Base-by-base conservation (phyloP, 2,329 filamentous ascomycete genomes). In the Arthroderma uncinatum region DNA sequence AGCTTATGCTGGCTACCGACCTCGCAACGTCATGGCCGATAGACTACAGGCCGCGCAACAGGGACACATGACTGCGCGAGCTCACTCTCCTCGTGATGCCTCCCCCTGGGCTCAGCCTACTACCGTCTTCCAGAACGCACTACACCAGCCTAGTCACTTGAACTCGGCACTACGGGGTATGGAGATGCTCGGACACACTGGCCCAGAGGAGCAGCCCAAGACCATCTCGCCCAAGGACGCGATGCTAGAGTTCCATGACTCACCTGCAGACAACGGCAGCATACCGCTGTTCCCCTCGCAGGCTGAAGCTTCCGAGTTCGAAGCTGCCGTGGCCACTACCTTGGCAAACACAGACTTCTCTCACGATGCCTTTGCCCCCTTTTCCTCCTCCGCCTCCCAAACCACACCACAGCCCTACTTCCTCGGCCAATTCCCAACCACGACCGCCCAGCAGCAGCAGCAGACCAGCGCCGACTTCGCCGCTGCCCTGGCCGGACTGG, bases 191-290 rank as follows among this genome's bases (percentile, higher is more conserved):
- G 37, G 40, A 23, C 48, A 28, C 4, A 28, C n/a, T 5, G 66
- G 70, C 63, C 55, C 74, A 44, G 64, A 72, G 54, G 63, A 68
- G 37, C 68, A 85, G n/a, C 79, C 82, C 1, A 88, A 89, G 71
- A 95, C 92, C 0, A 95, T 98, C 50, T 97, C 92, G 1, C 93
- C 92, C 23, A 94, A 95, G 73, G 92, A 97, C 66, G 88, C 91
- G 1, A 74, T 95, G 59, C 74, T 96, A 53, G 91, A 96, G 59
- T 95, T 91, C 68, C 82, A 85, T 60, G 89, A 93, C 39, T 72
- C 77, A 0, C 87, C 91, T 2, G 23, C 55, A 2, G 83, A 85
- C 16, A 85, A 86, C 52, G 74, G 80, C 3, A 82, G 82, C 59
- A 82, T 86, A 64, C 83, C 71, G 12, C 74, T 95, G 19, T 95